These are phyloP conservation scores for Astraeus odoratus DNA, from an alignment of 768 basidiomycete species.

Conservation along the genomic window DNA sequence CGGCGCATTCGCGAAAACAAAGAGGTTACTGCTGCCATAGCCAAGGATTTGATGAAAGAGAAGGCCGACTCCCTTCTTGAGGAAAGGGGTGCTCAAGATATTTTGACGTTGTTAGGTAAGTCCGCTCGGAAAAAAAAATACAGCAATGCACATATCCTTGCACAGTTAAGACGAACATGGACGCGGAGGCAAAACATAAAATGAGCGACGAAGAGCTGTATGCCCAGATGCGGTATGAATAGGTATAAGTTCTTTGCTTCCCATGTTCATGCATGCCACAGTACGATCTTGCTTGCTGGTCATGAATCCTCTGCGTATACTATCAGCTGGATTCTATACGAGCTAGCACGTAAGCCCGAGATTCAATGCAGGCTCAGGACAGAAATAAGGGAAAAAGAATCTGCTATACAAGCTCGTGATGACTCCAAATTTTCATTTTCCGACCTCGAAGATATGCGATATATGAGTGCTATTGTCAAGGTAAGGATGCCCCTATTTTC, in stretches of 20 bases:
- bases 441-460: constrained; percentile 48
- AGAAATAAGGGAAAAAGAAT: constrained; percentile 35
- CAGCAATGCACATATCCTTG: no score
- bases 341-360: constrained; percentile 51
- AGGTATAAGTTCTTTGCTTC: neutral
- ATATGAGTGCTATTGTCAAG: constrained; percentile 38
- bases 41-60: constrained; percentile 8
- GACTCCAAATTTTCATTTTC: constrained; percentile 30
- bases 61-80: constrained; percentile 8
- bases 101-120: constrained; percentile 34
- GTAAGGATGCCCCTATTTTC: no score
- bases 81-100: constrained; percentile 4
- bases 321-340: constrained; percentile 55
- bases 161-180: constrained; percentile 27
- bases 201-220: constrained; percentile 11
- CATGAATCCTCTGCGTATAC: constrained; percentile 60
- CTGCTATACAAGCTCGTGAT: constrained; percentile 28
- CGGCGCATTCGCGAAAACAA: constrained; percentile 1
- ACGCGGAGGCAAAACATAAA: constrained; percentile 17
- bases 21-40: neutral
- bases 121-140: no score
- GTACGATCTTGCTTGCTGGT: constrained; percentile 41
- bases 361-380: constrained; percentile 55
- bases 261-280: constrained; percentile 5
- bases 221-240: neutral